phyloP scores from a whole-genome alignment of 140 eudicot species.

The Senecio squalidus region DNA sequence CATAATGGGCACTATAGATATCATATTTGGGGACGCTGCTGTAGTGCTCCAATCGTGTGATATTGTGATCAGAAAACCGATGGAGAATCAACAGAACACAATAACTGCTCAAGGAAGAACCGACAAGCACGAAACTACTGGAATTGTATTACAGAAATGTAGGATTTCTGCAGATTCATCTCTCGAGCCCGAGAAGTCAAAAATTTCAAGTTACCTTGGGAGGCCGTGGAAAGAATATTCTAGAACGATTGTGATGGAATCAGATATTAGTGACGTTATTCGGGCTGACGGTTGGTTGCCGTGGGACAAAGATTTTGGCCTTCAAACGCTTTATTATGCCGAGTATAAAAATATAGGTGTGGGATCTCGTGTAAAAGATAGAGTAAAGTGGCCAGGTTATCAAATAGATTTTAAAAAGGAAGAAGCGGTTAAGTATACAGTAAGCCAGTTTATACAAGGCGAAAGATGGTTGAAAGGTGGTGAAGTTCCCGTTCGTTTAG shows the following conservation, averaged over 20 bases:
- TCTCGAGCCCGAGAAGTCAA: slow-evolving; percentile 14
- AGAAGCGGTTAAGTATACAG: slow-evolving; percentile 48
- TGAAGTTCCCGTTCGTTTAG: slow-evolving; percentile 31
- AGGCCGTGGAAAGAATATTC: slow-evolving; percentile 57
- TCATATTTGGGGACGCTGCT: slow-evolving; percentile 80
- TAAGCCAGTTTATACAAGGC: slow-evolving; percentile 45
- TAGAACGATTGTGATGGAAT: slow-evolving; percentile 53
- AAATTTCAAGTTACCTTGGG: slow-evolving; percentile 40
- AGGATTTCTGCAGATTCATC: slow-evolving; percentile 22
- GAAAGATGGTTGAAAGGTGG: slow-evolving; percentile 42
- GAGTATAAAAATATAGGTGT: slow-evolving; percentile 51
- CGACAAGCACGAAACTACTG: slow-evolving; percentile 46
- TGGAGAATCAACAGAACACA: slow-evolving; percentile 46
- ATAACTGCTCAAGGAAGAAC: slow-evolving; percentile 59
- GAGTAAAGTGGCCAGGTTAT: slow-evolving; percentile 61
- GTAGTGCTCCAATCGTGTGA: slow-evolving; percentile 58
- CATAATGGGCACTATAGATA: slow-evolving; percentile 58
- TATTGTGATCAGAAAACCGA: slow-evolving; percentile 35
- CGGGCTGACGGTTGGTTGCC: slow-evolving; percentile 48
- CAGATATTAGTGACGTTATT: slow-evolving; percentile 38
- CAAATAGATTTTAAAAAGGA: slow-evolving; percentile 25
- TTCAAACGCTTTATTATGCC: slow-evolving; percentile 40
- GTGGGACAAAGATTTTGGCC: slow-evolving; percentile 23
- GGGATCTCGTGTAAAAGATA: slow-evolving; percentile 37
- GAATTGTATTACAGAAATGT: slow-evolving; percentile 52